A percentile compares a stretch with the other conserved stretches of the same genome.
Evolutionary conservation across 2,329 filamentous ascomycete species (phyloP).

Genomic region (Colletotrichum godetiae): DNA sequence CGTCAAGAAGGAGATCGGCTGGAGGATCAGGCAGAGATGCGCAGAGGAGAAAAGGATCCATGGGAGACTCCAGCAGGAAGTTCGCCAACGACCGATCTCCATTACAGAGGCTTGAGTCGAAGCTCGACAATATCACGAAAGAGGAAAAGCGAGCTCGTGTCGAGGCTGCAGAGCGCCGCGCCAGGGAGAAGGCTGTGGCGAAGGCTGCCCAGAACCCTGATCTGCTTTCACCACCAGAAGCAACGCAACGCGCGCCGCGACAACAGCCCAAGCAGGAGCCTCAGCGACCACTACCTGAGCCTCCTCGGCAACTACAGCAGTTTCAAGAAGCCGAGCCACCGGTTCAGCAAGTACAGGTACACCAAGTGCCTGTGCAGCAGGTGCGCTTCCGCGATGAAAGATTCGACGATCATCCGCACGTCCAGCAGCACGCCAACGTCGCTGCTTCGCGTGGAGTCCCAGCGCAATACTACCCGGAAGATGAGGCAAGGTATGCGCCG

Average conservation of each 20-base stretch:
- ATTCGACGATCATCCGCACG: constrained; percentile 18
- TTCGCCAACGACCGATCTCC: constrained; percentile 88
- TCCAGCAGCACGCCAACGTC: constrained; percentile 39
- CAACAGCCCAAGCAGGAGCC: constrained; percentile 40
- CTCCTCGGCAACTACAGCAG: constrained; percentile 8
- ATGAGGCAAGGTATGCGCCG: constrained; percentile 42
- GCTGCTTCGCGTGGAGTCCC: constrained; percentile 40
- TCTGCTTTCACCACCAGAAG: constrained; percentile 41
- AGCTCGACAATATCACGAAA: constrained; percentile 92
- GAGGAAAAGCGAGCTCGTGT: constrained; percentile 91
- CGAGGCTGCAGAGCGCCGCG: constrained; percentile 81
- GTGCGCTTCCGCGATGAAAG: constrained; percentile 45
- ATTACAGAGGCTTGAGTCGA: constrained; percentile 91
- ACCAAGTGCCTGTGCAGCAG: constrained; percentile 42
- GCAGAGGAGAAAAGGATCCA: constrained; percentile 50
- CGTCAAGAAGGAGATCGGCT: constrained; percentile 26
- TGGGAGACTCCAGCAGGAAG: constrained; percentile 60
- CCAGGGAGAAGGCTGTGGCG: constrained; percentile 66
- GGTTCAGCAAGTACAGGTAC: constrained; percentile 18
- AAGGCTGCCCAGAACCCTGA: constrained; percentile 47
- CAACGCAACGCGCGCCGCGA: constrained; percentile 31
- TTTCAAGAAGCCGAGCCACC: constrained; percentile 23
- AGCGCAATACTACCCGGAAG: constrained; percentile 47
- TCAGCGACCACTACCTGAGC: constrained; percentile 34
- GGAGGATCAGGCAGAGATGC: constrained; percentile 12